Evolutionary conservation across 1,284 basidiomycete species (phyloP), one percentile per base, ranked within the genome.

Genomic region (Fomes fomentarius): DNA sequence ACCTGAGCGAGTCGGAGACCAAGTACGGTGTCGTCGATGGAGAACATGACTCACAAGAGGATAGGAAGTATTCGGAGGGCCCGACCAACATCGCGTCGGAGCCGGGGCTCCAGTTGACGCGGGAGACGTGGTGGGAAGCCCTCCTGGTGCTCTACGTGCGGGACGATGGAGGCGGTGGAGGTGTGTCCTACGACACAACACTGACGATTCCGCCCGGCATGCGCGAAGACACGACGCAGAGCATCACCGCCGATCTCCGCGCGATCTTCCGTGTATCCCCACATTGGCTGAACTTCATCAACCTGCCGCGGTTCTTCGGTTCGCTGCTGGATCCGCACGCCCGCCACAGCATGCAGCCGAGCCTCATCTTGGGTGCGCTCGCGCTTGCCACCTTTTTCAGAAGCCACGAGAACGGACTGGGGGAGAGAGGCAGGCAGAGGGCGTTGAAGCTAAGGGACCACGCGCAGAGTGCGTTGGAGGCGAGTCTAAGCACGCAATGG

Each of bases 81-180:
- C n/a, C n/a, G 24, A 22, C 38, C 37, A 47, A 26, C 17, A 80
- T 79, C 28, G 69, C 64, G 26, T 64, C 73, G 44, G 81, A 83
- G 56, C 88, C 87, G 7, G 85, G 85, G 12, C 69, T 86, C 25
- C 76, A 78, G 42, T 89, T 87, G 67, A 74, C 77, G 25, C 85
- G 86, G 48, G 83, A 86, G 72, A 83, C 82, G 30, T 91, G 89
- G 89, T 91, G 87, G 85, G 90, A 91, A 64, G 81, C 78, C 4
- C 74, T 91, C 22, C 69, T 89, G 33, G 72, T 74, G 24, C 65
- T 85, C 9, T 90, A 90, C 67, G 62, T 73, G 33, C 71, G 75
- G 21, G 70, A 77, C 22, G 41, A 52, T 45, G 47, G 64, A 17
- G 35, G 46, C 8, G 47, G 38, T 31, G 37, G 44, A n/a, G 19